Conservation (phyloP, 768 basidiomycete species). For the Rhodotorula taiwanensis region DNA sequence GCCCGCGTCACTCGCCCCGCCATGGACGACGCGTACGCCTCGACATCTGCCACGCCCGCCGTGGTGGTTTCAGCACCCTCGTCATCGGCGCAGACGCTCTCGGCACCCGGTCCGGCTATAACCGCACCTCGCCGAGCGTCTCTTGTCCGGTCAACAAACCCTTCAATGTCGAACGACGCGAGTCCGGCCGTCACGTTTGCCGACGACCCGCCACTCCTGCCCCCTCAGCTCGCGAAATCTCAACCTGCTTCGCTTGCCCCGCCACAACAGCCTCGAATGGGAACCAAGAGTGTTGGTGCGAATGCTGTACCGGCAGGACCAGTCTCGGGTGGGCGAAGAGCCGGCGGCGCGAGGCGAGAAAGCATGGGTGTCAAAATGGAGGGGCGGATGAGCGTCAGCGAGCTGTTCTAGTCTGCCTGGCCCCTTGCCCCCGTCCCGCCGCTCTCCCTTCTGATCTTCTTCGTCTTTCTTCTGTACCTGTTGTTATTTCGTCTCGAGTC, state of each 20-base stretch:
- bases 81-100: neutral
- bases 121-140: neutral
- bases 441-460: too few relatives aligned
- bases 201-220: conserved; percentile 11
- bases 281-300: neutral
- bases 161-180: neutral
- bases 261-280: too few relatives aligned
- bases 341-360: neutral
- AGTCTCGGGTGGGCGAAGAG: neutral
- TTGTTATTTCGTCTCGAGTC: too few relatives aligned
- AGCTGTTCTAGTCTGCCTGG: conserved; percentile 13
- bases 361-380: conserved; percentile 24
- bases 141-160: neutral
- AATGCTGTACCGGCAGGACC: neutral
- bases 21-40: conserved; percentile 10
- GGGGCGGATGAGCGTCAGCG: conserved; percentile 25
- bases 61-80: neutral
- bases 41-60: neutral
- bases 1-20: conserved; percentile 28
- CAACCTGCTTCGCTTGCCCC: neutral
- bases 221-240: conserved; percentile 8
- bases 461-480: too few relatives aligned
- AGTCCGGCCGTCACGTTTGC: neutral
- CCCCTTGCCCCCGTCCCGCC: too few relatives aligned
- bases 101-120: neutral